Conservation (phyloP, 129 eudicot genomes). For the Helianthus tuberosus region DNA sequence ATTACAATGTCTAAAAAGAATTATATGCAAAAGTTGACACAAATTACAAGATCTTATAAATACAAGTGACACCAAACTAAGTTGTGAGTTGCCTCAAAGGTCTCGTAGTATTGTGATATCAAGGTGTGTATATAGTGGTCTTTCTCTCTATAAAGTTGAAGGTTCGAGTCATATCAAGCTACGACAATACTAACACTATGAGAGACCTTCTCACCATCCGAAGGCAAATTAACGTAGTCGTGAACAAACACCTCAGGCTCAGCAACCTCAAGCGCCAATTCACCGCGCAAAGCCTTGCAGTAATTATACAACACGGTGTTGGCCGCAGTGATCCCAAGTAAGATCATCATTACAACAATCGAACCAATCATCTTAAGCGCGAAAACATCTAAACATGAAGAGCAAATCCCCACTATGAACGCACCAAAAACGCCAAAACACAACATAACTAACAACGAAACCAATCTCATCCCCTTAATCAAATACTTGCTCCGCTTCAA, state of each 20-base stretch:
- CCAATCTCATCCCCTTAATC: constrained; percentile 48
- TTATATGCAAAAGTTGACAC: too few species aligned
- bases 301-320: constrained; percentile 66
- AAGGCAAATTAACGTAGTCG: constrained; percentile 62
- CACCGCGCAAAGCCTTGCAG: constrained; percentile 75
- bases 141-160: too few species aligned
- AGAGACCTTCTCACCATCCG: constrained; percentile 68
- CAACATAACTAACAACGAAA: constrained; percentile 6
- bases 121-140: too few species aligned
- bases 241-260: constrained; percentile 59
- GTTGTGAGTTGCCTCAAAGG: too few species aligned
- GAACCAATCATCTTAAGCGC: too few species aligned
- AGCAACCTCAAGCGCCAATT: constrained; percentile 60
- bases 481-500: constrained; percentile 48
- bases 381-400: too few species aligned
- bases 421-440: background rate
- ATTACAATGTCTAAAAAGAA: too few species aligned
- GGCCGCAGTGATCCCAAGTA: constrained; percentile 47
- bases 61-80: too few species aligned
- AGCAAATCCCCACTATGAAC: background rate
- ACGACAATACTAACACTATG: constrained; percentile 49
- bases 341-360: constrained; percentile 36
- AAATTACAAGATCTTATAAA: too few species aligned
- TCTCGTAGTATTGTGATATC: too few species aligned
- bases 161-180: background rate